These are phyloP conservation scores for Trametes villosa DNA, from an alignment of 768 basidiomycete species.

Conservation along the genomic window DNA sequence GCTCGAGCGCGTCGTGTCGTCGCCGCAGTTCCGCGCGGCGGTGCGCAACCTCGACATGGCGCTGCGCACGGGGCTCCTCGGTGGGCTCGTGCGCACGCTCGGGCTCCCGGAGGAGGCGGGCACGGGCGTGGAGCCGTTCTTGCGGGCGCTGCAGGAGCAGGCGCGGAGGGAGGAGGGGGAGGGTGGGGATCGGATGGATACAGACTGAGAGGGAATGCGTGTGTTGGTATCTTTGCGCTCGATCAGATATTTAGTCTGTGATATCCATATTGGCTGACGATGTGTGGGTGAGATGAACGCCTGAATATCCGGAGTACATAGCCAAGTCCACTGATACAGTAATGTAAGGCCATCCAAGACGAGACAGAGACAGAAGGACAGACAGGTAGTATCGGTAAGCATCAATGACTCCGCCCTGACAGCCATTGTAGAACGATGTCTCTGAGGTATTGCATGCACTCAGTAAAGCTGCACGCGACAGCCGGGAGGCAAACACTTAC, in stretches of 20 bases:
- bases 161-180: slow-evolving; percentile 51
- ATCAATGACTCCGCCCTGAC: slow-evolving; percentile 69
- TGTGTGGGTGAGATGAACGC: not conserved
- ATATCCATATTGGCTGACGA: no score
- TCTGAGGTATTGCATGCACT: slow-evolving; percentile 38
- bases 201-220: slow-evolving; percentile 51
- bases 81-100: slow-evolving; percentile 72
- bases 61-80: slow-evolving; percentile 77
- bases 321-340: slow-evolving; percentile 15
- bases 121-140: slow-evolving; percentile 73
- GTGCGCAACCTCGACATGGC: slow-evolving; percentile 85
- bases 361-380: no score
- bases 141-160: slow-evolving; percentile 80
- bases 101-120: slow-evolving; percentile 89
- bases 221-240: no score
- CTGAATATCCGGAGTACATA: slow-evolving; percentile 17
- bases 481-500: slow-evolving; percentile 49
- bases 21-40: slow-evolving; percentile 82
- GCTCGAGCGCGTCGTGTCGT: slow-evolving; percentile 76
- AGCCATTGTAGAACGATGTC: slow-evolving; percentile 93
- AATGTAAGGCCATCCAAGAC: not conserved
- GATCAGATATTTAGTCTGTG: not conserved
- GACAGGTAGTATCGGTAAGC: not conserved
- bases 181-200: slow-evolving; percentile 73
- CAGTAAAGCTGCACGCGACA: no score